Percentiles rank a stretch among this genome's conserved stretches.
Evolutionary conservation across 2,329 filamentous ascomycete genomes (phyloP).

Genomic region (Chaetomiaceae sp.): DNA sequence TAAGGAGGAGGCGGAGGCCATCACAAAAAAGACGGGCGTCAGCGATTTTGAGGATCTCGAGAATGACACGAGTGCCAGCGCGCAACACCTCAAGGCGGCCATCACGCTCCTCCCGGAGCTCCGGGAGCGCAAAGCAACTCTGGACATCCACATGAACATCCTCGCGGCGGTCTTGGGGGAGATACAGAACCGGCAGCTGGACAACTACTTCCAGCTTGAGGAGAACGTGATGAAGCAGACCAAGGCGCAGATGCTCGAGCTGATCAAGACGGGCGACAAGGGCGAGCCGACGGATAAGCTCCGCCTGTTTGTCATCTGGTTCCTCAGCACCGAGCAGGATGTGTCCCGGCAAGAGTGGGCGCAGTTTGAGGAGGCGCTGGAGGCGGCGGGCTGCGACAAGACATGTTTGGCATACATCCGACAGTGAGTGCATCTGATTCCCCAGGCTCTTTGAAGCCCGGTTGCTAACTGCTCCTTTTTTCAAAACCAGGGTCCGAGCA

Average conservation of each 20-base stretch:
- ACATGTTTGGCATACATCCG: constrained; percentile 79
- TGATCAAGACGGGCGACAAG: constrained; percentile 75
- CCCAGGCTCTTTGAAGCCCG: neutral
- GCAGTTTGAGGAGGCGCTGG: constrained; percentile 79
- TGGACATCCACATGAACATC: constrained; percentile 99
- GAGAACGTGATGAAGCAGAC: constrained; percentile 89
- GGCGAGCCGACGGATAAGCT: constrained; percentile 87
- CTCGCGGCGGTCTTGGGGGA: constrained; percentile 69
- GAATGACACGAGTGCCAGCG: constrained; percentile 81
- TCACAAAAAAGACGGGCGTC: constrained; percentile 92
- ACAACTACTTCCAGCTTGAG: constrained; percentile 94
- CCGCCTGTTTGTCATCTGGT: constrained; percentile 94
- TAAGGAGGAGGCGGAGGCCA: constrained; percentile 89
- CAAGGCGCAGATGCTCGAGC: constrained; percentile 80
- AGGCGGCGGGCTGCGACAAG: constrained; percentile 68
- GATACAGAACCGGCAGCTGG: constrained; percentile 91
- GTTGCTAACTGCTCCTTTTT: neutral
- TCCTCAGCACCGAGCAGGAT: constrained; percentile 87
- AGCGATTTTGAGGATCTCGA: constrained; percentile 89
- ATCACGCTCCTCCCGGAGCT: constrained; percentile 91
- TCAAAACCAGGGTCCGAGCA: constrained; percentile 62
- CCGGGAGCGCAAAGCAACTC: constrained; percentile 81
- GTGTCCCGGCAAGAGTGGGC: constrained; percentile 76
- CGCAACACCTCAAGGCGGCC: constrained; percentile 91
- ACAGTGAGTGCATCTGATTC: constrained; percentile 52